Evolutionary conservation across 331 rosid genomes (phyloP), one percentile per base, ranked within the genome.

Genomic region (Telfairia occidentalis): DNA sequence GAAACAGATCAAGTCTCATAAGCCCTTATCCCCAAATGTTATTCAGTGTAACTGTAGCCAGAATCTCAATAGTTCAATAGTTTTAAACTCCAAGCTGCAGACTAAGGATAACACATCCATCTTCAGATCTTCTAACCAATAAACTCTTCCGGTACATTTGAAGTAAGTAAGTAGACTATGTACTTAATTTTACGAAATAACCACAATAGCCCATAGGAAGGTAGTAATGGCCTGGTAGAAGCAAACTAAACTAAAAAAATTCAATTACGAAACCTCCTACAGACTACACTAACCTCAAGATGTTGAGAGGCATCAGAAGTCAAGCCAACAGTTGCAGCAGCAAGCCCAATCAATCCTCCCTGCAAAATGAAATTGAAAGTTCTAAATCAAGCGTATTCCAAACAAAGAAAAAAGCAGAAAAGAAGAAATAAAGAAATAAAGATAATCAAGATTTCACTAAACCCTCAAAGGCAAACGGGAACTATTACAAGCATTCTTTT

Each of bases 311-410:
- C 98, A 76, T 84, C 97, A 43, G 78, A 75, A 74, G 88, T 78
- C 89, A 93, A 81, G 67, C 96, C 98, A 76, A 93, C 97, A 26
- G 97, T 91, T n/a, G 89, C 94, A 80, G 97, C 98, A 58, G 97
- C 98, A 79, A 93, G 86, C 54, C 98, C 92, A 69, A 93, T 91
- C 94, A 93, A 85, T 77, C 98, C 98, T 77, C 98, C 98, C 98
- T 92, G 79, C 64, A 76, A 61, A 28, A 45, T 18, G 4, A 15
- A 35, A 46, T 64, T 21, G 24, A 24, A 16, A 2, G 29, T 65
- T 38, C 6, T 77, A 57, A 74, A 21, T 34, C 26, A 19, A 76
- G 38, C 7, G 8, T 29, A 2, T 37, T 34, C 40, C 43, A 57
- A 40, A 43, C 18, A 32, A 30, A 4, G 2, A 18, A 49, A 3